Evolutionary conservation across 768 basidiomycete genomes (phyloP), one percentile per base, ranked within the genome.

Genomic region (Phylloporus scabripes): DNA sequence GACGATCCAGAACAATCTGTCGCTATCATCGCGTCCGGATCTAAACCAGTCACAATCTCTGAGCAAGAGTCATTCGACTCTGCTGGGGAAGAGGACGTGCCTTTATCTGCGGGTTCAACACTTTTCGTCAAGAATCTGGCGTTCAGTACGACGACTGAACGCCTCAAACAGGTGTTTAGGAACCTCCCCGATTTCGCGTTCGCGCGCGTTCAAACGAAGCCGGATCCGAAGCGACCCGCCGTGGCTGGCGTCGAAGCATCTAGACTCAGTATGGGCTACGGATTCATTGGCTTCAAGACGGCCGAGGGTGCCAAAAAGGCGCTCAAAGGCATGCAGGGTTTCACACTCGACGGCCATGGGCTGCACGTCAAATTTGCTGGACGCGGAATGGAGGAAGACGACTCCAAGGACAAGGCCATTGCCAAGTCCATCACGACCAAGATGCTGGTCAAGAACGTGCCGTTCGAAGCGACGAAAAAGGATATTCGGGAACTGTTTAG

Each of bases 361-460:
- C 67, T 97, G 38, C 79, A 81, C 54, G 86, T 93, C 48, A 85
- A 83, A 64, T 94, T 93, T 50, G 91, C 95, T 2, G 88, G 89
- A 17, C 77, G 93, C 6, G 92, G 91, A 0, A 66, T 63, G 8
- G 82, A 81, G 34, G 87, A 82, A 31, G 81, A 79, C 43, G 72
- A 65, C n/a, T 64, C 66, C 39, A 72, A 61, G 28, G 72, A 65
- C 48, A 68, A 61, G 21, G 70, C 58, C 14, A 56, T 55, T 8
- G 66, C 71, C 26, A 83, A 79, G 70, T 80, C 76, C 43, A 77
- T 77, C 50, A 86, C 87, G 53, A 88, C 92, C 55, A 98, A 97
- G 81, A 84, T 98, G 78, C 82, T 98, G 44, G 92, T 98, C 57
- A 98, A 97, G 81, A 99, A 99, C 60, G 78, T 97, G 46, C 93